Percentiles rank a stretch among this genome's conserved stretches.
Conservation (phyloP, 2,329 filamentous ascomycete genomes). For the Colletotrichum coccodes region DNA sequence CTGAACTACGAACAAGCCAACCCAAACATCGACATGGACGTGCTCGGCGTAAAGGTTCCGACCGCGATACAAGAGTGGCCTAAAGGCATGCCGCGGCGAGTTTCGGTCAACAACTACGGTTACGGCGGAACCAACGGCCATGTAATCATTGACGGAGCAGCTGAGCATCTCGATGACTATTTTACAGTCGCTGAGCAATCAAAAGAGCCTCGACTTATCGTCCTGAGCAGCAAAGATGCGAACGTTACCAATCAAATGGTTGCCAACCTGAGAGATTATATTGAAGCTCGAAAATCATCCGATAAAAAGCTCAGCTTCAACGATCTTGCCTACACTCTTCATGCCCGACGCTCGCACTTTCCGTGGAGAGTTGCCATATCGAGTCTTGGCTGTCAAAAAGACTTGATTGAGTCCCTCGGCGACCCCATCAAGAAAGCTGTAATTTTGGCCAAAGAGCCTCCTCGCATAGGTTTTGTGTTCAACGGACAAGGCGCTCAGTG, state of each 20-base stretch:
- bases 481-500: slow-evolving; percentile 51
- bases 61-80: background rate
- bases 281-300: background rate
- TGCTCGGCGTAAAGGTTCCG: background rate
- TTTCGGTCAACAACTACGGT: slow-evolving; percentile 30
- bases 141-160: slow-evolving; percentile 39
- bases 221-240: slow-evolving; percentile 15
- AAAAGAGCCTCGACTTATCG: background rate
- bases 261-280: background rate
- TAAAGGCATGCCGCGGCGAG: background rate
- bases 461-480: slow-evolving; percentile 42
- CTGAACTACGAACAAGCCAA: slow-evolving; percentile 60
- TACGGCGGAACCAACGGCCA: slow-evolving; percentile 29
- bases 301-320: background rate
- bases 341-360: slow-evolving; percentile 16
- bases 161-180: background rate
- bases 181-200: too few relatives aligned
- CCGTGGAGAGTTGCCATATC: slow-evolving; percentile 34
- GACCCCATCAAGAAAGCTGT: slow-evolving; percentile 26
- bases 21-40: slow-evolving; percentile 46
- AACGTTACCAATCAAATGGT: background rate
- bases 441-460: slow-evolving; percentile 11
- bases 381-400: slow-evolving; percentile 31
- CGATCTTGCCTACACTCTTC: slow-evolving; percentile 36
- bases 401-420: background rate